Base-by-base conservation (phyloP, 2,329 filamentous ascomycete species). In the Thermothelomyces thermophilus region DNA sequence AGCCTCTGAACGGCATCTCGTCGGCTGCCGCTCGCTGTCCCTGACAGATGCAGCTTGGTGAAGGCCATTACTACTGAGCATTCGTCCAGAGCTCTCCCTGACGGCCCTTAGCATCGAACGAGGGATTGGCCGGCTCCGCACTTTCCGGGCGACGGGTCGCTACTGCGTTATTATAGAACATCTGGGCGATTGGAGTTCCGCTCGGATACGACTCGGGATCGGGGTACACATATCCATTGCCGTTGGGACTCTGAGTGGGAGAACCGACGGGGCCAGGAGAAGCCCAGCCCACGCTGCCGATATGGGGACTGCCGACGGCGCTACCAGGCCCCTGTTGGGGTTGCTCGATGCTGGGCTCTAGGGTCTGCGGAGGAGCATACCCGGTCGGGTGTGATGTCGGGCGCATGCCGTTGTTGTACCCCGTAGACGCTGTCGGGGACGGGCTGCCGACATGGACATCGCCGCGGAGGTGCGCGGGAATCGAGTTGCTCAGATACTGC, bases 351-450 rank as follows among this genome's bases (percentile, higher is more conserved):
- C 81, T 90, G 22, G 90, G 89, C 70, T 96, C 91, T 45, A 96
- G 75, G 14, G 87, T 90, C 42, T 86, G 83, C 1, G 88, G 87
- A 20, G 87, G 88, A n/a, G 84, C 86, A 66, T 91, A 95, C 53
- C 78, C 77, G 11, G 74, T 83, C 0, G 91, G 90, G 67, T 96
- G 90, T 34, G 90, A 96, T 0, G 91, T 96, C 59, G 91, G 81
- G 41, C 80, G 75, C 63, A 80, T 75, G 50, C 68, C 70, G 48
- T 70, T 73, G 55, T 69, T 75, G 69, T 81, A 80, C 57, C 77
- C 76, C 55, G 77, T 75, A 3, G 82, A 80, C 11, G 79, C 79
- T 13, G 86, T 84, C 9, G 84, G 82, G 2, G 80, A 80, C 34
- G 85, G 83, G 65, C 85, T 88, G 16, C 77, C 79, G 46, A 86